Evolutionary conservation across 2,329 filamentous ascomycete species (phyloP).

Genomic region (Arthrobotrys entomopaga): DNA sequence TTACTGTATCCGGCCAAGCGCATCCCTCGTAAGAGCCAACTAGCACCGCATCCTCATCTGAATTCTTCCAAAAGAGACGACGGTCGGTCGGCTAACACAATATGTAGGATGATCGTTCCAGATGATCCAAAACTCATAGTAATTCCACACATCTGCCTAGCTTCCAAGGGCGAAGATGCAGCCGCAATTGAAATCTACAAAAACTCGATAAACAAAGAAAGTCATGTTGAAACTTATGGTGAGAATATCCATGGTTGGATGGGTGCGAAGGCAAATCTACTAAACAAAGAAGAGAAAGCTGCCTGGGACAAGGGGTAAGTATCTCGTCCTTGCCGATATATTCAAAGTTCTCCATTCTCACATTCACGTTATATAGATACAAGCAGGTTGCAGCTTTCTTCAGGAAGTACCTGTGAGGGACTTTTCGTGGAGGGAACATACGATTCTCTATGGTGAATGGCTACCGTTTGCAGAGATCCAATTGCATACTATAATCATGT

Average conservation of each 20-base stretch:
- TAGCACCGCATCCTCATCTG: not conserved
- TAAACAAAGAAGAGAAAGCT: constrained; percentile 4
- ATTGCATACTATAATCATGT: too few species aligned
- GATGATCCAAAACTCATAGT: constrained; percentile 28
- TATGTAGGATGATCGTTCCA: constrained; percentile 8
- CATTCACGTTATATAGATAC: constrained; percentile 18
- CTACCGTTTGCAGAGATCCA: too few species aligned
- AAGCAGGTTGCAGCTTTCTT: constrained; percentile 35
- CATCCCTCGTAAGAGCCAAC: constrained; percentile 46
- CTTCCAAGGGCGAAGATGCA: constrained; percentile 41
- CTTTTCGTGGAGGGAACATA: not conserved
- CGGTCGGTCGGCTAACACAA: not conserved
- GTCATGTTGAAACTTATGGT: constrained; percentile 34
- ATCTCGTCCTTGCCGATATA: too few species aligned
- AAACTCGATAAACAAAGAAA: constrained; percentile 2
- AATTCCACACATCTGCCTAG: constrained; percentile 40
- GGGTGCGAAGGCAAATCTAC: constrained; percentile 26
- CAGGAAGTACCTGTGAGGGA: constrained; percentile 18
- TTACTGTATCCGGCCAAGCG: constrained; percentile 33
- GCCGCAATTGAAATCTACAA: constrained; percentile 26
- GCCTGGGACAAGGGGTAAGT: constrained; percentile 38
- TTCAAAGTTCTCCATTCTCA: not conserved
- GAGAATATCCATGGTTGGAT: constrained; percentile 44
- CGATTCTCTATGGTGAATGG: too few species aligned
- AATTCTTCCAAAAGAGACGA: not conserved